phyloP scores from a whole-genome alignment of 2,329 filamentous ascomycete species.

The Fusarium burgessii region DNA sequence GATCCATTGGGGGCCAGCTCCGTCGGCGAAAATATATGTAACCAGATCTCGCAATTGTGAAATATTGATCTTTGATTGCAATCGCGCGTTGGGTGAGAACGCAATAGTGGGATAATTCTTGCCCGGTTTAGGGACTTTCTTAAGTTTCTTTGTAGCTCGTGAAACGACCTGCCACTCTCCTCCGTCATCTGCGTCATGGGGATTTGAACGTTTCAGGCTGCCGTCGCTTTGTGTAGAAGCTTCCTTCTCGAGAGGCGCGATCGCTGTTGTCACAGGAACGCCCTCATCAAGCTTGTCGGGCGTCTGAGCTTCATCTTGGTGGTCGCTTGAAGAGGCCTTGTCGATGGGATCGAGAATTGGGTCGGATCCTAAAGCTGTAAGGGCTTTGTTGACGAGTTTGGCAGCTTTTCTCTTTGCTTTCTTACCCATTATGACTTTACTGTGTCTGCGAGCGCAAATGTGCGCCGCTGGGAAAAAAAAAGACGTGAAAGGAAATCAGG shows the following conservation, averaged over 20 bases:
- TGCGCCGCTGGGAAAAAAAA: constrained; percentile 20
- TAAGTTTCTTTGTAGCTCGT: constrained; percentile 67
- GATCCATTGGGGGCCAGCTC: constrained; percentile 73
- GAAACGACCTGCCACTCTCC: constrained; percentile 68
- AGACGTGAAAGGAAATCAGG: neutral
- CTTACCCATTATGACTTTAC: constrained; percentile 42
- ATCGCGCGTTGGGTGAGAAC: constrained; percentile 68
- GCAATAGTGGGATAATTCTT: constrained; percentile 70
- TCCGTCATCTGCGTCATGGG: constrained; percentile 58
- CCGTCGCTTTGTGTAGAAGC: constrained; percentile 49
- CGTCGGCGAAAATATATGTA: constrained; percentile 76
- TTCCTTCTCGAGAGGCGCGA: constrained; percentile 22
- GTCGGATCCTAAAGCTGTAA: constrained; percentile 36
- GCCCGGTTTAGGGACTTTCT: constrained; percentile 69
- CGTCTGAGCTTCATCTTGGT: constrained; percentile 16
- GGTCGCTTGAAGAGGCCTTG: constrained; percentile 11
- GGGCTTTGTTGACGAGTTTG: constrained; percentile 26
- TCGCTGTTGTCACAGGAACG: constrained; percentile 12
- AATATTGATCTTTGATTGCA: constrained; percentile 72
- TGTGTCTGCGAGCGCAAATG: constrained; percentile 19
- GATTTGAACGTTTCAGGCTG: constrained; percentile 63
- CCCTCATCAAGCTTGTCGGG: constrained; percentile 18
- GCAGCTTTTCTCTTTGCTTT: constrained; percentile 34
- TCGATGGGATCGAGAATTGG: constrained; percentile 15
- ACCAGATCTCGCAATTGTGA: constrained; percentile 72